phyloP scores from a whole-genome alignment of 2,329 filamentous ascomycete species.

The Colletotrichum cuscutae region DNA sequence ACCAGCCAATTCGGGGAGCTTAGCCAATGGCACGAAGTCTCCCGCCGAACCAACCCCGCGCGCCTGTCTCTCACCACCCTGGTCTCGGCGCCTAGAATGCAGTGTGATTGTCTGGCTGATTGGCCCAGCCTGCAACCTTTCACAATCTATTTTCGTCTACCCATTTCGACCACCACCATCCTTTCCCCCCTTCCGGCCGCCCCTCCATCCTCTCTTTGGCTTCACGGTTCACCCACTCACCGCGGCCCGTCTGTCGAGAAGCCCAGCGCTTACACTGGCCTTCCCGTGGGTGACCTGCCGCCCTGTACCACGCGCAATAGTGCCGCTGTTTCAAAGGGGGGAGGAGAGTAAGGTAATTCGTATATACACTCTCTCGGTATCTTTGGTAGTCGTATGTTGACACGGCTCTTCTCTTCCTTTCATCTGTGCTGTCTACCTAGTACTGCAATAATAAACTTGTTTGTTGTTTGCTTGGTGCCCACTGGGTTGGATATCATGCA shows the following conservation, averaged over 20 bases:
- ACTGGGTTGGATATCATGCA: slow-evolving; percentile 27
- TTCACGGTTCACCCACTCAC: slow-evolving; percentile 32
- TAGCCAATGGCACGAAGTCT: slow-evolving; percentile 24
- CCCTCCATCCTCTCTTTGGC: slow-evolving; percentile 24
- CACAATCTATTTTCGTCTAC: slow-evolving; percentile 32
- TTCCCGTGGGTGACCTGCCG: slow-evolving; percentile 19
- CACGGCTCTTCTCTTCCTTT: slow-evolving; percentile 8
- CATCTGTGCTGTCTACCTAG: slow-evolving; percentile 7
- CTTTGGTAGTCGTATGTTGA: slow-evolving; percentile 11
- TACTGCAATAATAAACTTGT: slow-evolving; percentile 17
- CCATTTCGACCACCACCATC: slow-evolving; percentile 13
- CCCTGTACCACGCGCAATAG: background rate
- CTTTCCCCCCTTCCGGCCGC: background rate
- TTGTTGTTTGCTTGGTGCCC: slow-evolving; percentile 13
- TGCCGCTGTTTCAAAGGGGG: slow-evolving; percentile 3
- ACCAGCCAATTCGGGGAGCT: slow-evolving; percentile 2
- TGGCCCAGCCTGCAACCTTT: slow-evolving; percentile 38
- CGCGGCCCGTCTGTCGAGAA: slow-evolving; percentile 3
- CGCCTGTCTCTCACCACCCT: slow-evolving; percentile 32
- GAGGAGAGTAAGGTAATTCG: slow-evolving; percentile 6
- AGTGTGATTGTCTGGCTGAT: slow-evolving; percentile 45
- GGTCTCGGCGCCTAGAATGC: slow-evolving; percentile 40
- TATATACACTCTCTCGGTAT: slow-evolving; percentile 34
- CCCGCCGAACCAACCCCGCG: slow-evolving; percentile 34
- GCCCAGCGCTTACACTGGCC: slow-evolving; percentile 35